A percentile compares a stretch with the other conserved stretches of the same genome.
Evolutionary conservation across 352 stramenopile genomes (phyloP).

Genomic region (Phytophthora sansomeana): DNA sequence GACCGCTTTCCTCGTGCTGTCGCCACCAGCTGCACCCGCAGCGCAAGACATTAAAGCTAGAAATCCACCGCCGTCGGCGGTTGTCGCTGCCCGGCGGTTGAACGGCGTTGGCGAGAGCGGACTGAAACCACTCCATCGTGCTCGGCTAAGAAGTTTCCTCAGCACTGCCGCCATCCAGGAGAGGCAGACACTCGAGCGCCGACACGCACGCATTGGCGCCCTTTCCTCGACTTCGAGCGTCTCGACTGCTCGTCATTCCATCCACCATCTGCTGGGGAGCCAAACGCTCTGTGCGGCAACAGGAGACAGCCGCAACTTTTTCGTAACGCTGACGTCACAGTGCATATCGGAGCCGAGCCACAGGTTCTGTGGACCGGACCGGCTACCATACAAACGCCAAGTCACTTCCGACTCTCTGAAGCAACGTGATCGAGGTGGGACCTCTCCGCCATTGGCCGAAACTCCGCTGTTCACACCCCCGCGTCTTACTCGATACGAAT

Average conservation of each 20-base stretch:
- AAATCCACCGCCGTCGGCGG: conserved; percentile 10
- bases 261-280: conserved; percentile 4
- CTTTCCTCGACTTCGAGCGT: conserved; percentile 25
- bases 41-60: conserved; percentile 17
- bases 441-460: conserved; percentile 20
- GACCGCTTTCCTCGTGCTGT: not conserved
- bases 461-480: conserved; percentile 13
- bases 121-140: conserved; percentile 20
- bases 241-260: conserved; percentile 14
- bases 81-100: conserved; percentile 13
- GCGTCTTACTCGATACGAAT: conserved; percentile 26
- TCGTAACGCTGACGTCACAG: conserved; percentile 31
- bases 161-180: not conserved
- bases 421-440: conserved; percentile 31
- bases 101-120: too few relatives aligned
- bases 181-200: not conserved
- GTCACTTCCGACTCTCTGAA: conserved; percentile 30
- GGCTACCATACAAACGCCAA: conserved; percentile 35
- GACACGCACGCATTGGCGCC: conserved; percentile 9
- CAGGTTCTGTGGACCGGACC: conserved; percentile 25
- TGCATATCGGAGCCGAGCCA: conserved; percentile 5
- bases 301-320: conserved; percentile 25
- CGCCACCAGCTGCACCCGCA: conserved; percentile 12
- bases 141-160: conserved; percentile 12
- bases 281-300: conserved; percentile 8